Base-by-base conservation (phyloP, 106 monocot species). In the Hemerocallis citrina region DNA sequence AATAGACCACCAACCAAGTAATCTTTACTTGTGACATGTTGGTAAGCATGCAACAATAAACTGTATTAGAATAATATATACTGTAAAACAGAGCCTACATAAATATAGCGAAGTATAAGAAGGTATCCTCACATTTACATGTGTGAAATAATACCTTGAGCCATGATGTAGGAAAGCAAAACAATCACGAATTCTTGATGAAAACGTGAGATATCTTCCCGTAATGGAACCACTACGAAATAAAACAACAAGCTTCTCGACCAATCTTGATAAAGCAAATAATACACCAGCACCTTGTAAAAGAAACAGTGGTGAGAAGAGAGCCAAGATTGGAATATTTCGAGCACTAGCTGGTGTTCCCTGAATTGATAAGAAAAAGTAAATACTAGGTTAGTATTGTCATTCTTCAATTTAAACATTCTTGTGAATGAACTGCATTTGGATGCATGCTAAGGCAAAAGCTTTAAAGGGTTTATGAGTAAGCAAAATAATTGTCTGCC, bases 1-100 rank as follows among this genome's bases (percentile, higher is more conserved):
- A 72, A 95, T 95, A 10, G 89, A 90, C 95, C 95, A 95, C 95
- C 89, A 95, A 68, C 95, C 95, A 23, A 95, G 74, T 4, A 95
- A 63, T 54, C 95, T 95, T 60, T 55, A 45, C 6, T 16, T 27
- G n/a, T 0, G 29, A 2, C 16, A 44, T 15, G 22, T 27, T 43
- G 49, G 52, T 42, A 77, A 21, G 31, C 23, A 28, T 21, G 42
- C 6, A 62, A 48, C 16, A 29, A 60, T 12, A 41, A 41, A 40
- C 12, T 17, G 27, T 59, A 55, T 33, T 29, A 33, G 1, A 42
- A 45, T 19, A 23, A 28, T 25, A 50, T 50, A 12, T 33, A 55
- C 55, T 33, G 62, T 49, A 22, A n/a, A n/a, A n/a, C n/a, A n/a
- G 35, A 31, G 4, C 32, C 43, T 6, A 11, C 55, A 33, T 33